These are phyloP conservation scores for Yamadazyma endophytica DNA, from an alignment of 805 yeast genomes.

Conservation along the genomic window DNA sequence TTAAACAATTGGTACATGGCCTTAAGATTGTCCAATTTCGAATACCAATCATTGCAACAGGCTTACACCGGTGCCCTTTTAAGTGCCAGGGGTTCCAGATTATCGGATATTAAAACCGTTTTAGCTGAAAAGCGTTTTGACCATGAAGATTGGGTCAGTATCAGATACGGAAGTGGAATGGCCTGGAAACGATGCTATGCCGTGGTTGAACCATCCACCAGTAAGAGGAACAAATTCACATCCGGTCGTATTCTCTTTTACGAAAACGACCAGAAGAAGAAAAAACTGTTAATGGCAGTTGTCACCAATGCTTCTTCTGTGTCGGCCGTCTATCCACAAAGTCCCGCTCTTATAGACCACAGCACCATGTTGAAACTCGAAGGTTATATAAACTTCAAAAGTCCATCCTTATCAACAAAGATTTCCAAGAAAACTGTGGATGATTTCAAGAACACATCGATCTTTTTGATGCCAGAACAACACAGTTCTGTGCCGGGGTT, in stretches of 20 bases:
- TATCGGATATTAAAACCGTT: slow-evolving; percentile 82
- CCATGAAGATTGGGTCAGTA: slow-evolving; percentile 93
- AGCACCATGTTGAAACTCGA: slow-evolving; percentile 87
- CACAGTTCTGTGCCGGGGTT: slow-evolving; percentile 46
- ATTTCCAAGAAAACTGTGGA: slow-evolving; percentile 24
- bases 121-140: slow-evolving; percentile 79
- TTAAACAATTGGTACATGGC: slow-evolving; percentile 80
- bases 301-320: slow-evolving; percentile 66
- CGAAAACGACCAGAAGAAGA: slow-evolving; percentile 75
- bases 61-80: slow-evolving; percentile 95
- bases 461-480: slow-evolving; percentile 42
- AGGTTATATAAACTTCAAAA: slow-evolving; percentile 64
- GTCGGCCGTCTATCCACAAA: slow-evolving; percentile 90
- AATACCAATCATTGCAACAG: slow-evolving; percentile 80
- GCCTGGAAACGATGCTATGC: slow-evolving; percentile 96
- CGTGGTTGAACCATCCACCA: slow-evolving; percentile 69
- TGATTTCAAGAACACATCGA: slow-evolving; percentile 38
- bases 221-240: slow-evolving; percentile 38
- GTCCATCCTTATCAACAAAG: slow-evolving; percentile 33
- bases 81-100: slow-evolving; percentile 83
- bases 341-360: slow-evolving; percentile 74
- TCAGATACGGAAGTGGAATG: slow-evolving; percentile 95
- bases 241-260: slow-evolving; percentile 75
- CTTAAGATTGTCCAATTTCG: slow-evolving; percentile 74
- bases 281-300: slow-evolving; percentile 72